Percentiles rank a stretch among this genome's conserved stretches.
phyloP scores from a whole-genome alignment of 2,329 filamentous ascomycete genomes.

The Scytalidium sp. region DNA sequence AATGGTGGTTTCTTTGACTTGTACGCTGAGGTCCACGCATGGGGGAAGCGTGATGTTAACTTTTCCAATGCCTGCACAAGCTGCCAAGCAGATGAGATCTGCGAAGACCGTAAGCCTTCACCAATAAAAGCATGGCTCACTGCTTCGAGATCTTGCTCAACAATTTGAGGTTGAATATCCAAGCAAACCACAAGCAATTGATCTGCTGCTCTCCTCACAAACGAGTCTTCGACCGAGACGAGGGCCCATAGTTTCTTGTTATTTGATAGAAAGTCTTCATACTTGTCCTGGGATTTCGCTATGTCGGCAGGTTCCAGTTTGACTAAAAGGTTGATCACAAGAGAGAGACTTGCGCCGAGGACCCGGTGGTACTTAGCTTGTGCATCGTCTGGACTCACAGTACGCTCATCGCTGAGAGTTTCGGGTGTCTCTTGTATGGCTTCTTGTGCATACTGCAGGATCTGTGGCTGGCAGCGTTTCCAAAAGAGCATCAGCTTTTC shows the following conservation, averaged over 20 bases:
- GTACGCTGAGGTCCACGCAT: slow-evolving; percentile 68
- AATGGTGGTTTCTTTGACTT: slow-evolving; percentile 51
- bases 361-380: slow-evolving; percentile 84
- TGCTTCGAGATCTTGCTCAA: slow-evolving; percentile 47
- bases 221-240: slow-evolving; percentile 58
- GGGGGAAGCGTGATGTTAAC: slow-evolving; percentile 62
- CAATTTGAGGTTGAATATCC: slow-evolving; percentile 40
- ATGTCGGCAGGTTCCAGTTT: slow-evolving; percentile 50
- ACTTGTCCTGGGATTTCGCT: slow-evolving; percentile 56
- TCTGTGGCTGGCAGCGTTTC: slow-evolving; percentile 75
- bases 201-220: slow-evolving; percentile 48
- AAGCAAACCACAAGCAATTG: slow-evolving; percentile 50
- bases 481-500: slow-evolving; percentile 78
- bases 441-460: slow-evolving; percentile 78
- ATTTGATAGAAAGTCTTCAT: slow-evolving; percentile 64
- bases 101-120: slow-evolving; percentile 69
- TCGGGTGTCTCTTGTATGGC: slow-evolving; percentile 77
- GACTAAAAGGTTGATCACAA: slow-evolving; percentile 52
- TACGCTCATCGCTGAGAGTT: slow-evolving; percentile 86
- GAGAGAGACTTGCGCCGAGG: slow-evolving; percentile 49
- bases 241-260: slow-evolving; percentile 62
- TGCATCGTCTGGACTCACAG: slow-evolving; percentile 79
- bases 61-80: slow-evolving; percentile 64
- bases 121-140: slow-evolving; percentile 62
- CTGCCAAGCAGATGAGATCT: slow-evolving; percentile 71